Percentiles rank a stretch among this genome's conserved stretches.
These are phyloP conservation scores for Escovopsis sp. DNA, from an alignment of 2,329 filamentous ascomycete genomes.

Conservation along the genomic window DNA sequence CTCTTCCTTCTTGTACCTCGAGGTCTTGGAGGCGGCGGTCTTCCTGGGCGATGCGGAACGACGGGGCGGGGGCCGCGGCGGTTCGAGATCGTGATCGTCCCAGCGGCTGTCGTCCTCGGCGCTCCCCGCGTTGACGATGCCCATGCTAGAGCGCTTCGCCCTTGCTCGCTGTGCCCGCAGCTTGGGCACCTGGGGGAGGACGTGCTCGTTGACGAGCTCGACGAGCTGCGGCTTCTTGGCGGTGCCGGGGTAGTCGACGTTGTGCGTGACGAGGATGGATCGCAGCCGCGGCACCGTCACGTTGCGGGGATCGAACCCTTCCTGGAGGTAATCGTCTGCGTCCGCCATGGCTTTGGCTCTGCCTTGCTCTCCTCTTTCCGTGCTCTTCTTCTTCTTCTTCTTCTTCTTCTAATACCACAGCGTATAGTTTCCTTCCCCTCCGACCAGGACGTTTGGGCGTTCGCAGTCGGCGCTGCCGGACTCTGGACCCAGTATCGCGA, in stretches of 20 bases:
- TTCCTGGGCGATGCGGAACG: slow-evolving; percentile 42
- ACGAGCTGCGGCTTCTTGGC: slow-evolving; percentile 87
- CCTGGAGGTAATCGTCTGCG: slow-evolving; percentile 70
- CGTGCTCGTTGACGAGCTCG: slow-evolving; percentile 63
- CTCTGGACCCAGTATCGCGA: too few relatives aligned
- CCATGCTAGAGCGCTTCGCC: slow-evolving; percentile 73
- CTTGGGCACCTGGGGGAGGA: slow-evolving; percentile 64
- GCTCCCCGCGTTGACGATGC: slow-evolving; percentile 56
- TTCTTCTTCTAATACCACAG: too few relatives aligned
- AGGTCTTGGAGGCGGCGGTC: slow-evolving; percentile 31
- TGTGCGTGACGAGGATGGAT: slow-evolving; percentile 80
- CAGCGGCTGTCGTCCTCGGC: slow-evolving; percentile 50
- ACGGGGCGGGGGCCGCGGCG: slow-evolving; percentile 32
- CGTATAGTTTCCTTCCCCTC: too few relatives aligned
- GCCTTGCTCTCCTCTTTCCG: too few relatives aligned
- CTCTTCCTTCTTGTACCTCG: slow-evolving; percentile 36
- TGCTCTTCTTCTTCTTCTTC: not conserved
- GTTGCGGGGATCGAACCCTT: slow-evolving; percentile 68
- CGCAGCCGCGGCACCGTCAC: slow-evolving; percentile 81
- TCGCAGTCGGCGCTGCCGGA: too few relatives aligned
- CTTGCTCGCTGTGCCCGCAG: slow-evolving; percentile 59
- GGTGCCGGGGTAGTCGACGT: slow-evolving; percentile 68
- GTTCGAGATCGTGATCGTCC: slow-evolving; percentile 41
- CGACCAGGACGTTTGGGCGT: too few relatives aligned
- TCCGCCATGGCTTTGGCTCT: too few relatives aligned